Evolutionary conservation across 768 basidiomycete genomes (phyloP), one percentile per base, ranked within the genome.

Genomic region (Agaricus subrufescens): DNA sequence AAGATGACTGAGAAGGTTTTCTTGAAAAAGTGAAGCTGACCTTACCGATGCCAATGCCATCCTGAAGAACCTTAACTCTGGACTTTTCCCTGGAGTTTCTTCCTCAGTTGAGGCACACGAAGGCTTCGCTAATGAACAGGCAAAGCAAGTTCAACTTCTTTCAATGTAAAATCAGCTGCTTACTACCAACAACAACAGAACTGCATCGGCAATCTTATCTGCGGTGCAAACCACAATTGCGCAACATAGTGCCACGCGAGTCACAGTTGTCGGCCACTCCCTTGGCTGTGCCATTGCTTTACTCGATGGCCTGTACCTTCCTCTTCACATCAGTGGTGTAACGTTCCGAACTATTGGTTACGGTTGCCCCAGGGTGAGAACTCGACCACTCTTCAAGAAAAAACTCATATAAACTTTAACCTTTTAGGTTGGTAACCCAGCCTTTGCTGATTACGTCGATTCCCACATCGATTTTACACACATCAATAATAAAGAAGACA

Each of bases 401-500:
- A 19, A 19, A 19, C 19, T 19, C 19, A 19, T 19, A 19, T 19
- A 19, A 19, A 19, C 19, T 19, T 19, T 19, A 19, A 19, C 19
- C 69, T 73, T 9, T 19, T 75, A 58, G 81, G 54, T 55, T 25
- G 54, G 82, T 3, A 81, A 84, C 66, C 75, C 79, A 63, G 81
- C 73, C 2, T 87, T 85, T 57, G 84, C 83, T 1, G 60, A 83
- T 60, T 79, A 78, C 60, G 75, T 84, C 48, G 80, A 85, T 58
- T 66, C 73, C 10, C 67, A 79, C 44, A 46, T 71, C 39, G 58
- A 69, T 11, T 61, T 84, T 46, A 79, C 75, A 3, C 84, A 79
- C 57, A 75, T 86, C 65, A 84, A 79, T 65, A 85, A 86, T 67
- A 69, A 67, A 34, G 11, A 34, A 11, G 34, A 42, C 40, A 42